Evolutionary conservation across 2,329 filamentous ascomycete species (phyloP), one percentile per base, ranked within the genome.

Genomic region (Fusarium caatingaense): DNA sequence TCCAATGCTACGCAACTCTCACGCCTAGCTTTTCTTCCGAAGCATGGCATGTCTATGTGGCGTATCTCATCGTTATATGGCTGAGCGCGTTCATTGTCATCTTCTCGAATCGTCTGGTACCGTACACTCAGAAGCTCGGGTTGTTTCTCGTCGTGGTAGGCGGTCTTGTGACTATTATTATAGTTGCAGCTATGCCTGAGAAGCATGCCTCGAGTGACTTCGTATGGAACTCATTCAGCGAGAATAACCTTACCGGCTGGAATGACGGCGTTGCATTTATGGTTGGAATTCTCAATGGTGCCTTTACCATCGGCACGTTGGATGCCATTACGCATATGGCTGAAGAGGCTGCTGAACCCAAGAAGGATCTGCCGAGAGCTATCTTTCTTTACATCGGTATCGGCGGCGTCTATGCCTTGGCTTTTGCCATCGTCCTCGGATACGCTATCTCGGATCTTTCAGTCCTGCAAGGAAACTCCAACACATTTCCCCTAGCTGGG

Each of bases 271-370:
- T 74, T n/a, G 69, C 73, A 0, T 76, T 76, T 5, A 72, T 76
- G 71, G 53, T 73, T 3, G 73, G 73, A 0, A 59, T 76, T 11
- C 57, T 76, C 3, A 76, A 76, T 1, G 73, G 73, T 1, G 73
- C 73, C 5, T 76, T 76, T 18, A 66, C 73, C 0, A 76, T 75
- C 9, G 73, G 73, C 1, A 75, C 73, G 0, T 56, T 72, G 0
- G 73, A 75, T 3, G 63, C 73, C 1, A 74, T 75, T 11, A 75
- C 73, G 0, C 73, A 75, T 30, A 74, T 76, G 72, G 73, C 73
- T 0, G 73, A 76, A 20, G 73, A 76, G 25, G 60, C 68, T 18
- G 72, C 59, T 10, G 55, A 68, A 9, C 73, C 73, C 0, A 66
- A 55, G 27, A 67, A 49, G 8, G 67, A 76, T 13, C 21, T 76